Evolutionary conservation across 257 asterid species (phyloP), one percentile per base, ranked within the genome.

Genomic region (Lithospermum erythrorhizon): DNA sequence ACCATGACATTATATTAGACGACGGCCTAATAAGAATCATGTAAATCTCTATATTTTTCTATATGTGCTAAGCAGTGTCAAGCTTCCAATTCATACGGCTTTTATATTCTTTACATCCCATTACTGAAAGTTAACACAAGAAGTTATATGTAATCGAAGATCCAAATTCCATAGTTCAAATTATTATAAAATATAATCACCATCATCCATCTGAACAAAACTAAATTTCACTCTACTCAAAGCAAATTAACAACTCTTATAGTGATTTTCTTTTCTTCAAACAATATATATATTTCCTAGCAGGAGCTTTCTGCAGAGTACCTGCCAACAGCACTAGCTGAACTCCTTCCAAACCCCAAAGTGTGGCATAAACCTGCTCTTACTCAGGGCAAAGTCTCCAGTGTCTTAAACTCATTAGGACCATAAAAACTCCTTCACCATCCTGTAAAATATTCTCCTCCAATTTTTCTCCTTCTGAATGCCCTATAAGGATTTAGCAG

Each of bases 321-420:
- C n/a, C 94, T 84, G 25, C 89, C 97, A 71, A 93, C 87, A 21
- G 97, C 96, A 0, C 94, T 87, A 3, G 95, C 95, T 13, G 97
- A 97, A 18, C 88, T 84, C 79, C 89, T 84, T 41, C 89, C 57
- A 51, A 37, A 61, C 99, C 99, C 79, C 86, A 70, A 74, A 93
- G 48, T 68, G 32, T 67, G 0, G 97, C 76, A 56, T 89, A 93
- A 68, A 88, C 59, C 81, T 93, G 79, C 95, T 37, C 91, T n/a
- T 79, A 0, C 94, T 76, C n/a, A n/a, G 5, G 96, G 99, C 77
- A 93, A 67, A 67, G 63, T 78, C 80, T 87, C 95, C 70, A 90
- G 70, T 1, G 79, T 69, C 78, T 87, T 82, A 61, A 87, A 85
- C 70, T 90, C 94, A 10, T 71, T 82, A 9, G 96, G 91, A 53